Percentiles rank a stretch among this genome's conserved stretches.
Conservation (phyloP, 1,284 basidiomycete genomes). For the Ustilago sp. region DNA sequence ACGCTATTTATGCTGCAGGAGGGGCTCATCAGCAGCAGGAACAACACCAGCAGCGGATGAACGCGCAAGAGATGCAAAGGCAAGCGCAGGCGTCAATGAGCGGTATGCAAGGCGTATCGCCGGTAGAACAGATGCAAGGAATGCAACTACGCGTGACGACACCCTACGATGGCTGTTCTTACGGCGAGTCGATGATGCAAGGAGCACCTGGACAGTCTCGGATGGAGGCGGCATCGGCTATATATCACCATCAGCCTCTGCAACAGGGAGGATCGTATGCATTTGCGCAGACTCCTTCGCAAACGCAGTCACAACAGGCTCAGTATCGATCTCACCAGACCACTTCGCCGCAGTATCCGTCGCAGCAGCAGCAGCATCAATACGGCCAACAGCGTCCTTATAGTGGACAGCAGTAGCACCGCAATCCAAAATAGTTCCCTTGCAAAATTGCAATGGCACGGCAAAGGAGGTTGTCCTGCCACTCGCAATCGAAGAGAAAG, state of each 20-base stretch:
- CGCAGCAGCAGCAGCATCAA: slow-evolving; percentile 10
- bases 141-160: slow-evolving; percentile 33
- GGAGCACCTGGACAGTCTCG: not conserved
- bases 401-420: slow-evolving; percentile 9
- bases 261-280: slow-evolving; percentile 1
- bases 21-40: not conserved
- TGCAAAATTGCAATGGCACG: not conserved
- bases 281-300: not conserved
- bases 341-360: slow-evolving; percentile 9
- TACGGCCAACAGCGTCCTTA: slow-evolving; percentile 10
- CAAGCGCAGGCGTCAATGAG: slow-evolving; percentile 7
- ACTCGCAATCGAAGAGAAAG: slow-evolving; percentile 1
- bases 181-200: slow-evolving; percentile 11
- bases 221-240: not conserved
- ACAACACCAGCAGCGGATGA: slow-evolving; percentile 3
- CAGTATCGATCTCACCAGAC: slow-evolving; percentile 11
- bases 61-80: slow-evolving; percentile 5
- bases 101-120: slow-evolving; percentile 6
- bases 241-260: slow-evolving; percentile 14
- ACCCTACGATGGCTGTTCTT: slow-evolving; percentile 11
- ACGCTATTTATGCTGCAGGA: not conserved
- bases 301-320: slow-evolving; percentile 6
- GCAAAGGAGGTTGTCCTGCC: not conserved
- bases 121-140: not conserved
- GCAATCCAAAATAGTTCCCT: not conserved